Evolutionary conservation across 495 filamentous ascomycete genomes (phyloP).

Genomic region (Paragyromitra xinjiangensis): DNA sequence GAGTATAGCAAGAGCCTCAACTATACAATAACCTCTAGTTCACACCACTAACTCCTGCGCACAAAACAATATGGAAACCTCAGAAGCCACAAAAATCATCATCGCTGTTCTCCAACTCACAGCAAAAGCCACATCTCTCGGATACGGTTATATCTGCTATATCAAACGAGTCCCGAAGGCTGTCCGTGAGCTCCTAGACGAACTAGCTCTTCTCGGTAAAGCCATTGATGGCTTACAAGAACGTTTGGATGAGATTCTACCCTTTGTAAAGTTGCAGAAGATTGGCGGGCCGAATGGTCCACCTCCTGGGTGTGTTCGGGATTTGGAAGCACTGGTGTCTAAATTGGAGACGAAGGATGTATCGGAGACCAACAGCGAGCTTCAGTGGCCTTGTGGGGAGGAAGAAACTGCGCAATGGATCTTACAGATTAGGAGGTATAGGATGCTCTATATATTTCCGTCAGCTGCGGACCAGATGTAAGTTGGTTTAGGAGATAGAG

Average conservation of each 20-base stretch:
- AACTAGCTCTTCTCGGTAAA: not conserved
- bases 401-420: conserved; percentile 7
- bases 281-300: not conserved
- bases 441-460: not conserved
- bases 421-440: conserved; percentile 7
- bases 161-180: not conserved
- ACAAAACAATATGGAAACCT: no score
- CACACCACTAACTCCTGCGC: no score
- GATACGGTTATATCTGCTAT: no score
- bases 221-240: conserved; percentile 8
- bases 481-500: not conserved
- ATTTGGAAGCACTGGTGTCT: not conserved
- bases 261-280: not conserved
- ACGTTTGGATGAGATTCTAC: not conserved
- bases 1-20: no score
- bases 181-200: conserved; percentile 13
- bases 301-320: not conserved
- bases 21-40: no score
- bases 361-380: not conserved
- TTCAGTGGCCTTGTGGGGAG: conserved; percentile 4
- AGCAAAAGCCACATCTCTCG: no score
- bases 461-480: conserved; percentile 8
- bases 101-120: no score
- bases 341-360: not conserved
- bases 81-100: no score